Percentiles rank a stretch among this genome's conserved stretches.
These are phyloP conservation scores for Carex sylvatica DNA, from an alignment of 202 grass and related monocot species.

Conservation along the genomic window DNA sequence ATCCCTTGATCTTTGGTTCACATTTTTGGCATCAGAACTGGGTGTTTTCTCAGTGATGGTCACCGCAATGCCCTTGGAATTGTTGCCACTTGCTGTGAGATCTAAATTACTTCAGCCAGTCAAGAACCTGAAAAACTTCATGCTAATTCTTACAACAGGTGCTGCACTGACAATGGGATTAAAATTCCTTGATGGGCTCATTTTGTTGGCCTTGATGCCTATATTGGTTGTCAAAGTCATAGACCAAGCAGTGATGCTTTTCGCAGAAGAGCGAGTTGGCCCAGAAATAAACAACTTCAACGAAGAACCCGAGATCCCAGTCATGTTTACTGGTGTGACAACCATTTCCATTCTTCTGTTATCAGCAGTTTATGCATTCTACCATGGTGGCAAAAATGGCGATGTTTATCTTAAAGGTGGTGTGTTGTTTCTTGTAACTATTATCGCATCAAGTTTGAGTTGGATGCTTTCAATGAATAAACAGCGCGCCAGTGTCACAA, in stretches of 20 bases:
- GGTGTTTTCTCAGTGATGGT: constrained; percentile 33
- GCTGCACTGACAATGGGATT: constrained; percentile 27
- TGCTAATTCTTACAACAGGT: constrained; percentile 28
- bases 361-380: constrained; percentile 16
- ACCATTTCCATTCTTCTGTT: constrained; percentile 24
- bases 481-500: not conserved
- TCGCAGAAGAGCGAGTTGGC: not conserved
- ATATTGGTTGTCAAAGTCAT: constrained; percentile 15
- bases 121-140: constrained; percentile 35
- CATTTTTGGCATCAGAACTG: constrained; percentile 38
- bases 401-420: constrained; percentile 12
- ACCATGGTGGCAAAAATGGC: constrained; percentile 11
- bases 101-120: constrained; percentile 30
- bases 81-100: not conserved
- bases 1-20: constrained; percentile 30
- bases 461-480: not conserved
- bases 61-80: constrained; percentile 46
- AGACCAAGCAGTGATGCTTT: not conserved
- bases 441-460: constrained; percentile 27
- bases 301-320: constrained; percentile 26
- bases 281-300: not conserved
- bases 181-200: constrained; percentile 39
- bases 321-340: constrained; percentile 25
- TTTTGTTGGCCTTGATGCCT: constrained; percentile 35
- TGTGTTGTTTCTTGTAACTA: constrained; percentile 20